Percentiles rank a stretch among this genome's conserved stretches.
These are phyloP conservation scores for Nitzschia sp. DNA, from an alignment of 108 stramenopile species.

Conservation along the genomic window DNA sequence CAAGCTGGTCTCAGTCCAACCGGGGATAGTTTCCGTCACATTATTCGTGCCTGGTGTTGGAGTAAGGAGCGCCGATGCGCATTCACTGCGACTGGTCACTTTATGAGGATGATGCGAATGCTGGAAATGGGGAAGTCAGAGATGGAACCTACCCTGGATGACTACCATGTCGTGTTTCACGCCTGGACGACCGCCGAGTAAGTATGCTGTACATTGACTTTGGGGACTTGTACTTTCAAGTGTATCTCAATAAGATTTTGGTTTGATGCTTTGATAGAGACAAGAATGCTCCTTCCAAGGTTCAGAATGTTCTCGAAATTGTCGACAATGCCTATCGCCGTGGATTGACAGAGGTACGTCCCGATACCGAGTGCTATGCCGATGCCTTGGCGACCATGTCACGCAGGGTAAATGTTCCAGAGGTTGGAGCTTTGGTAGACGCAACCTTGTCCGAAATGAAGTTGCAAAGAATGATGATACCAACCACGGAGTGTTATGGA, in stretches of 20 bases:
- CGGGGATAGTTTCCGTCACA: slow-evolving; percentile 46
- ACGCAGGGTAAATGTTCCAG: slow-evolving; percentile 32
- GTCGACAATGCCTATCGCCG: slow-evolving; percentile 47
- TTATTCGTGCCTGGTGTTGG: slow-evolving; percentile 64
- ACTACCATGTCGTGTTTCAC: slow-evolving; percentile 67
- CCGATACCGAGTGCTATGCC: slow-evolving; percentile 63
- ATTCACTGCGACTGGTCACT: slow-evolving; percentile 70
- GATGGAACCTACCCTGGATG: slow-evolving; percentile 75
- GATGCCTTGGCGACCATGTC: slow-evolving; percentile 49
- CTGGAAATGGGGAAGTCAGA: slow-evolving; percentile 49
- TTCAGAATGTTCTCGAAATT: slow-evolving; percentile 49
- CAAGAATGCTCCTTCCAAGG: slow-evolving; percentile 62
- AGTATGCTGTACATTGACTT: slow-evolving; percentile 14
- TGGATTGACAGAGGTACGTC: slow-evolving; percentile 46
- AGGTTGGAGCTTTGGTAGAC: slow-evolving; percentile 49
- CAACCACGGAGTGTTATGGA: slow-evolving; percentile 66
- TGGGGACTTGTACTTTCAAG: neutral
- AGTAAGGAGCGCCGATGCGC: slow-evolving; percentile 51
- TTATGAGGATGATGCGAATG: slow-evolving; percentile 62
- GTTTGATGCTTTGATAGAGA: slow-evolving; percentile 36
- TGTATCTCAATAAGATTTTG: neutral
- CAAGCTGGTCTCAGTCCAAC: slow-evolving; percentile 1
- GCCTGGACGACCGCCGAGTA: slow-evolving; percentile 70
- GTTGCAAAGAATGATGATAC: slow-evolving; percentile 56
- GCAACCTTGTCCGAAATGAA: slow-evolving; percentile 56